Evolutionary conservation across 1,284 basidiomycete species (phyloP).

Genomic region (Trametes sp.): DNA sequence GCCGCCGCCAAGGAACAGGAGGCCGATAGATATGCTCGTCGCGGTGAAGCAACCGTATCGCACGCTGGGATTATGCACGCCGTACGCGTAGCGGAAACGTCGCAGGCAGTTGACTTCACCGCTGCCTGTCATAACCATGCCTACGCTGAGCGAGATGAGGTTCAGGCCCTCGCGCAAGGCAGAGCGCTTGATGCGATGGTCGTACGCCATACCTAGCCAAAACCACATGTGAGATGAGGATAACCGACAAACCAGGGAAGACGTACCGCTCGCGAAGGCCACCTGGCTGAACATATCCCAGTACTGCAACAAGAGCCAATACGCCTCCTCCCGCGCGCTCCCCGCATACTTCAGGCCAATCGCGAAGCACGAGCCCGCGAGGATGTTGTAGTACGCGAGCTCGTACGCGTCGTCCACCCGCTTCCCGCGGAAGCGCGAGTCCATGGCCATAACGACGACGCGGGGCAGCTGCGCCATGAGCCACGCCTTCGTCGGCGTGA

Average conservation of each 20-base stretch:
- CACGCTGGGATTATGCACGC: slow-evolving; percentile 84
- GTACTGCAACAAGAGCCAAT: slow-evolving; percentile 81
- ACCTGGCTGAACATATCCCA: slow-evolving; percentile 81
- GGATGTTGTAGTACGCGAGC: slow-evolving; percentile 87
- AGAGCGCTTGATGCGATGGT: slow-evolving; percentile 85
- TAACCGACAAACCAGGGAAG: neutral
- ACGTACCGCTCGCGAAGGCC: slow-evolving; percentile 69
- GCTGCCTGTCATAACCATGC: slow-evolving; percentile 96
- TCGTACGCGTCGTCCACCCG: slow-evolving; percentile 80
- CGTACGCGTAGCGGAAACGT: slow-evolving; percentile 90
- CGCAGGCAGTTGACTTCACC: slow-evolving; percentile 93
- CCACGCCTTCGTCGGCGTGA: slow-evolving; percentile 83
- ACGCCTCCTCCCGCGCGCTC: slow-evolving; percentile 87
- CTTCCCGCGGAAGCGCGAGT: slow-evolving; percentile 57
- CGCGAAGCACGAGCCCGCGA: slow-evolving; percentile 91
- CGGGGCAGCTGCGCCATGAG: slow-evolving; percentile 77
- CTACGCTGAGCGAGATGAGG: slow-evolving; percentile 84
- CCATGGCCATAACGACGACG: slow-evolving; percentile 68
- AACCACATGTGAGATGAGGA: slow-evolving; percentile 6
- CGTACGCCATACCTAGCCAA: slow-evolving; percentile 72
- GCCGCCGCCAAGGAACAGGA: slow-evolving; percentile 95
- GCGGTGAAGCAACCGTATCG: slow-evolving; percentile 93
- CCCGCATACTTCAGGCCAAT: slow-evolving; percentile 95
- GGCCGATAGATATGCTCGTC: slow-evolving; percentile 89
- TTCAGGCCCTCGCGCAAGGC: slow-evolving; percentile 91